Evolutionary conservation across 352 stramenopile genomes (phyloP), one percentile per base, ranked within the genome.

Genomic region (Thalassiosira sp.): DNA sequence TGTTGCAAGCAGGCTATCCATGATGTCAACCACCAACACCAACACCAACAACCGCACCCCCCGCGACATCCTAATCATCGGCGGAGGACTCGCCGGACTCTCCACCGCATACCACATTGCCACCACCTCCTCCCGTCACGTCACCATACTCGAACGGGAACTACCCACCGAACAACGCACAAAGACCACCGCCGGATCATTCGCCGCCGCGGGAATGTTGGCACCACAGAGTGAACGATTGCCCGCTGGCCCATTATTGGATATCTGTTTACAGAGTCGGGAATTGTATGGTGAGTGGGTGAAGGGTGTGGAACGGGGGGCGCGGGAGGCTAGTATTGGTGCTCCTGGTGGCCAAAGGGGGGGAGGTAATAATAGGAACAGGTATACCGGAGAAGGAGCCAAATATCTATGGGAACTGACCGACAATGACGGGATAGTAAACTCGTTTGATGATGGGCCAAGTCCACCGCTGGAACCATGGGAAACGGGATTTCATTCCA

Each of bases 191-290:
- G 70, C 79, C 8, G 82, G 59, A 18, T 81, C 51, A 33, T 87
- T 87, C 57, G 87, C 87, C 3, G 87, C 87, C 11, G 87, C 87
- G 35, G 87, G 87, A 11, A 93, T 93, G 87, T 53, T 93, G 13
- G 87, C 85, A 22, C 85, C 85, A 0, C 77, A 91, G 54, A 79
- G 69, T 5, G 85, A 93, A 64, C 80, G 85, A 42, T 66, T 91
- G 27, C 81, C 83, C 0, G 68, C 79, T 1, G 87, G 87, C 18
- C 68, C 82, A 18, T 75, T 90, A 18, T 69, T 90, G 20, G 76
- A 90, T 69, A 63, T 91, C 11, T 93, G 87, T 76, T 51, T 90
- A 58, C 63, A 62, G n/a, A 84, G 60, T 66, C 65, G 77, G 56
- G 49, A 70, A 0, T 83, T 86, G 67, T 93, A 90, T 66, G 52